Percentiles rank a stretch among this genome's conserved stretches.
phyloP scores from a whole-genome alignment of 2,329 filamentous ascomycete genomes.

The Fusarium chlamydosporum region DNA sequence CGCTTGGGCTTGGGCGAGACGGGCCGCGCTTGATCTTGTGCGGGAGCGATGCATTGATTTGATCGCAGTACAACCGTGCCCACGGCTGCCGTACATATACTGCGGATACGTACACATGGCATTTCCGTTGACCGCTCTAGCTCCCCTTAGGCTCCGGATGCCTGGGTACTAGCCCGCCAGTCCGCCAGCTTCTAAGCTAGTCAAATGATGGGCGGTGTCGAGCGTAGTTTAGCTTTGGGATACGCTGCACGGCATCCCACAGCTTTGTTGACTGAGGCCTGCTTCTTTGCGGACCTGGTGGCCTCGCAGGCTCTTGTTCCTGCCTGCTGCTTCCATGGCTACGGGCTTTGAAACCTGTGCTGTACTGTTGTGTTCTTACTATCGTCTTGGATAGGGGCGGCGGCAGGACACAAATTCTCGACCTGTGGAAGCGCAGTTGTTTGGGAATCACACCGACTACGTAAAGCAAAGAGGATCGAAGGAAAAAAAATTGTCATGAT shows the following conservation, averaged over 20 bases:
- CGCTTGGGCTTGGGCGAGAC: constrained; percentile 40
- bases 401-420: neutral
- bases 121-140: constrained; percentile 50
- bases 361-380: neutral
- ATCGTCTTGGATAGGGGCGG: neutral
- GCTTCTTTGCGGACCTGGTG: constrained; percentile 35
- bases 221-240: constrained; percentile 41
- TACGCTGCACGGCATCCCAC: constrained; percentile 39
- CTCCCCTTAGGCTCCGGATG: constrained; percentile 44
- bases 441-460: constrained; percentile 40
- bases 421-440: neutral
- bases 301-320: constrained; percentile 39
- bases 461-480: constrained; percentile 11
- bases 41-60: constrained; percentile 40
- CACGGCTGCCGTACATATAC: constrained; percentile 32
- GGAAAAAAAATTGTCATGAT: constrained; percentile 36
- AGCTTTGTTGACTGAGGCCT: constrained; percentile 44
- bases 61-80: constrained; percentile 38
- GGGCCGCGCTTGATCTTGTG: constrained; percentile 39
- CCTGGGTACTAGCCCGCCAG: constrained; percentile 46
- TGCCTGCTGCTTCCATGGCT: constrained; percentile 5
- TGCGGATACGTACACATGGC: constrained; percentile 40
- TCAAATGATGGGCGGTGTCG: constrained; percentile 48
- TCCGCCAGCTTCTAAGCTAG: constrained; percentile 45
- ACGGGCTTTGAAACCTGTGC: neutral